phyloP scores from a whole-genome alignment of 192 early-diverging fungal genomes.

The Coemansia sp. region DNA sequence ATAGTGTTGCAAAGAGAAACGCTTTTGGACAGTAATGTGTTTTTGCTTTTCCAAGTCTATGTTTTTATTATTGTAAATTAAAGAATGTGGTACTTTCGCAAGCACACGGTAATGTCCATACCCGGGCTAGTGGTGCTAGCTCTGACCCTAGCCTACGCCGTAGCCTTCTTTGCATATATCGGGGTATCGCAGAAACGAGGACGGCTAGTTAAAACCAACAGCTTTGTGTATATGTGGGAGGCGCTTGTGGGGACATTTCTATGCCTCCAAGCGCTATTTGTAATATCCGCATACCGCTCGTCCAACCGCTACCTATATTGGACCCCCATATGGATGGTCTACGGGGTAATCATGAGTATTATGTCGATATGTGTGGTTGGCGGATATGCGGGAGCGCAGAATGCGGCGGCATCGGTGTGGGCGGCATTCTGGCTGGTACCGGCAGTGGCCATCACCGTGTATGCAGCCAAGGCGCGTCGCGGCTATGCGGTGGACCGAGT shows the following conservation, averaged over 20 bases:
- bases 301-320: constrained; percentile 47
- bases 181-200: constrained; percentile 28
- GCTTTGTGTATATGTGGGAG: constrained; percentile 52
- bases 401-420: constrained; percentile 35
- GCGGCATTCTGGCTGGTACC: constrained; percentile 34
- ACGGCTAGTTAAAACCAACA: constrained; percentile 40
- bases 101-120: constrained; percentile 51
- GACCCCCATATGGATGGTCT: constrained; percentile 48
- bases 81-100: constrained; percentile 43
- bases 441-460: constrained; percentile 21
- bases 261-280: constrained; percentile 47
- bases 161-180: constrained; percentile 50
- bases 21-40: too few relatives aligned
- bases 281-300: constrained; percentile 49
- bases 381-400: constrained; percentile 29
- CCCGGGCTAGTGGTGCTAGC: constrained; percentile 37
- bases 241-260: constrained; percentile 34
- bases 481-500: constrained; percentile 52
- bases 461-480: constrained; percentile 47
- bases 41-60: too few relatives aligned
- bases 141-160: constrained; percentile 28
- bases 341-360: constrained; percentile 30
- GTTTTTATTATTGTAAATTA: too few relatives aligned
- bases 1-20: too few relatives aligned
- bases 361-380: constrained; percentile 34